Evolutionary conservation across 495 filamentous ascomycete species (phyloP), one percentile per base, ranked within the genome.

Genomic region (Penicillium soppii): DNA sequence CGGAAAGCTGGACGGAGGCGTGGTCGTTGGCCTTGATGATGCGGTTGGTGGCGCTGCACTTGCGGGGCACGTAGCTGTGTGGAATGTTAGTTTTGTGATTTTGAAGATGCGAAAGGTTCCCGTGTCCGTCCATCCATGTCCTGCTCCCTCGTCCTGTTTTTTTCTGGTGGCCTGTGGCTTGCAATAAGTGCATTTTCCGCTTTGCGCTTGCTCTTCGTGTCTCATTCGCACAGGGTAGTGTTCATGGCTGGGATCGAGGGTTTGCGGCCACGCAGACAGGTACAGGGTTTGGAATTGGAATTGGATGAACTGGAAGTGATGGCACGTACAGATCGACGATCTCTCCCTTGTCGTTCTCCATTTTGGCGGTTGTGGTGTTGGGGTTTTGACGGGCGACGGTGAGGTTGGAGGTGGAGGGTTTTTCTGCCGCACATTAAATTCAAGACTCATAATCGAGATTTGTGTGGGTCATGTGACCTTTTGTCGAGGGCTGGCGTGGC

Each of bases 21-120:
- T 95, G 90, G 78, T 95, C 94, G 79, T 97, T 96, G 80, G 94
- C 89, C 82, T 96, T 96, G 85, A 97, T 96, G 84, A 97, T 96
- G 76, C 89, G 85, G 87, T 89, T 89, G 74, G 89, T 92, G 66
- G 89, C 90, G 73, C 82, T 88, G 87, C 90, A 92, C 84, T 92
- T 99, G 83, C 94, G 91, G 74, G 95, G 92, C 81, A 97, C 91
- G 83, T 97, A 97, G 74, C 91, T 96, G 70, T 58, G 43, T 25
- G 26, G 22, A 52, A 46, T 53, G 65, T 69, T 65, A 68, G 52
- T 55, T 43, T 19, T 41, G 23, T 49, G 4, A 20, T n/a, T 33
- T 43, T 36, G 8, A 26, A 7, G 48, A 54, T 54, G 50, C 44
- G 16, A 51, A 46, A 32, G 37, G 40, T 45, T n/a, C 16, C 19